These are phyloP conservation scores for Debaryomycetaceae sp. DNA, from an alignment of 1,139 yeast genomes.

Conservation along the genomic window DNA sequence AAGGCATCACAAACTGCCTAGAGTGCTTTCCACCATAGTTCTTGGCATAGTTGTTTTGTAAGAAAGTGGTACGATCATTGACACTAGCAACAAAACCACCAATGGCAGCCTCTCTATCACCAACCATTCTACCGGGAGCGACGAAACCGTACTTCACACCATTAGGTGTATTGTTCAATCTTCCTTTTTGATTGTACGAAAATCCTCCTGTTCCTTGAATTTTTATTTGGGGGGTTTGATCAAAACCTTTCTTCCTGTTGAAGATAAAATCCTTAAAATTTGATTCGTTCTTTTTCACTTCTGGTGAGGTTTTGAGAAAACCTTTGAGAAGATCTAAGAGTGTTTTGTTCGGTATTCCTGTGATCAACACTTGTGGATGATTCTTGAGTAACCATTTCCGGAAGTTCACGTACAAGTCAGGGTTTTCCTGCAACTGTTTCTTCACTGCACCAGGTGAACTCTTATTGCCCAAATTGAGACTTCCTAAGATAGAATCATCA, in stretches of 20 bases:
- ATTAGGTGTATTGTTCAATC: constrained; percentile 69
- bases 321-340: constrained; percentile 22
- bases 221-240: constrained; percentile 11
- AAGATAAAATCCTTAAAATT: constrained; percentile 19
- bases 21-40: constrained; percentile 43
- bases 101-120: constrained; percentile 55
- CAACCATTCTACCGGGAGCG: constrained; percentile 69
- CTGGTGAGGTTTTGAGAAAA: constrained; percentile 20
- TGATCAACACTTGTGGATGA: constrained; percentile 31
- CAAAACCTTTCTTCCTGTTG: constrained; percentile 12
- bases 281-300: constrained; percentile 17
- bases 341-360: constrained; percentile 15
- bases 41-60: constrained; percentile 40
- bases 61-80: constrained; percentile 34
- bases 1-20: constrained; percentile 45
- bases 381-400: constrained; percentile 32
- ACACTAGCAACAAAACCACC: constrained; percentile 68
- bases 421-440: constrained; percentile 28
- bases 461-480: constrained; percentile 29
- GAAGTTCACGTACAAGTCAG: constrained; percentile 29
- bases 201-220: constrained; percentile 72
- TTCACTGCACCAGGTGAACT: constrained; percentile 26
- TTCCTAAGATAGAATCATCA: constrained; percentile 26
- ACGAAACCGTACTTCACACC: constrained; percentile 60
- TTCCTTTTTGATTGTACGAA: constrained; percentile 67